Evolutionary conservation across 176 grass and related monocot species (phyloP).

Genomic region (Elymus sibiricus): DNA sequence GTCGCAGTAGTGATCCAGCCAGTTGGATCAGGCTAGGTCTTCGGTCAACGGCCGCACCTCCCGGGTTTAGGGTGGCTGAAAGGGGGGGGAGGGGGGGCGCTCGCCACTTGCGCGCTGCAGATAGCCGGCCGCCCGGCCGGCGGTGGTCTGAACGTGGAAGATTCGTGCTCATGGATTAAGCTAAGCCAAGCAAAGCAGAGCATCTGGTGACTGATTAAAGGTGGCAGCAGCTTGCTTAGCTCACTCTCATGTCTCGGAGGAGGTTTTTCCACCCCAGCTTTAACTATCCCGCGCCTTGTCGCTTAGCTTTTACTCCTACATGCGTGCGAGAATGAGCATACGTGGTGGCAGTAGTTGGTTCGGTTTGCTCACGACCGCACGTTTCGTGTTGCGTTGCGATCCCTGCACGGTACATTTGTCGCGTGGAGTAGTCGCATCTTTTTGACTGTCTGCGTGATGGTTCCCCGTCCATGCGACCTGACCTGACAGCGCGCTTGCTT

Average conservation of each 20-base stretch:
- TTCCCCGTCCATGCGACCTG: neutral
- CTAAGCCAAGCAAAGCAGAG: neutral
- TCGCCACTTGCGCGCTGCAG: neutral
- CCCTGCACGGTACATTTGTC: neutral
- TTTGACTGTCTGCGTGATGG: neutral
- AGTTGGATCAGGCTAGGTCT: conserved; percentile 6
- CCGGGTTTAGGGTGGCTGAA: conserved; percentile 40
- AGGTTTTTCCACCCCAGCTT: neutral
- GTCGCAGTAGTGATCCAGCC: neutral
- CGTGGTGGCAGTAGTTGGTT: neutral
- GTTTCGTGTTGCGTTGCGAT: neutral
- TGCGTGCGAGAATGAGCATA: neutral
- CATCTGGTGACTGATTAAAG: neutral
- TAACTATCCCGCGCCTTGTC: neutral
- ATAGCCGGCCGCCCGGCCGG: neutral
- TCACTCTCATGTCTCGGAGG: neutral
- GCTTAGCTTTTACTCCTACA: neutral
- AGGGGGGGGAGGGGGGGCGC: neutral
- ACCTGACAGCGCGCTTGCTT: neutral
- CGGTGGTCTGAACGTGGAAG: conserved; percentile 5
- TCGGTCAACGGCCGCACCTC: conserved; percentile 5
- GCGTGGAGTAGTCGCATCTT: neutral
- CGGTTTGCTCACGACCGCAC: neutral
- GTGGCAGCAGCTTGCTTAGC: neutral
- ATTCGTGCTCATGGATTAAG: neutral